Conservation (phyloP, 2,329 filamentous ascomycete genomes). For the Hypocrella siamensis region DNA sequence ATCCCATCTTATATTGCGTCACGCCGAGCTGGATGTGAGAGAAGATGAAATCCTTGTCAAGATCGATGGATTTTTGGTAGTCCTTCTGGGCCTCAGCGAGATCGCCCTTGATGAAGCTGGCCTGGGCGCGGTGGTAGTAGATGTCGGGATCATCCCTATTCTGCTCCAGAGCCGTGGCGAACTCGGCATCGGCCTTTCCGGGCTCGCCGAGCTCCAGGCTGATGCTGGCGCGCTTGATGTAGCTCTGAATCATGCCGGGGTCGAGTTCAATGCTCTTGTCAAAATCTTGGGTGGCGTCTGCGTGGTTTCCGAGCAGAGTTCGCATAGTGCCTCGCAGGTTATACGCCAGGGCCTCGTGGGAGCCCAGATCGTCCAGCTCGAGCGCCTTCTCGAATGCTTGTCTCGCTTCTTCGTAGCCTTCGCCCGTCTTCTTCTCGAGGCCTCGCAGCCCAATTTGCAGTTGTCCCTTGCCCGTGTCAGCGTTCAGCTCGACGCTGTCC, state of each 20-base stretch:
- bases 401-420: conserved; percentile 82
- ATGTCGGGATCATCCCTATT: conserved; percentile 88
- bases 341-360: conserved; percentile 80
- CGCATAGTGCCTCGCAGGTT: conserved; percentile 95
- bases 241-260: conserved; percentile 80
- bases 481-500: conserved; percentile 59
- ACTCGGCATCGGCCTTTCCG: conserved; percentile 76
- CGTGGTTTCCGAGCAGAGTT: conserved; percentile 79
- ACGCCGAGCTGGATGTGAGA: conserved; percentile 98
- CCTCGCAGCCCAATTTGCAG: conserved; percentile 69
- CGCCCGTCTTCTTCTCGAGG: conserved; percentile 72
- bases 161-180: conserved; percentile 69
- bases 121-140: conserved; percentile 96
- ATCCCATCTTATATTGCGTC: conserved; percentile 99
- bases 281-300: conserved; percentile 68
- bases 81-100: conserved; percentile 91
- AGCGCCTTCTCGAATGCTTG: conserved; percentile 77
- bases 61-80: conserved; percentile 97
- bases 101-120: conserved; percentile 94
- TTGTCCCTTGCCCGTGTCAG: conserved; percentile 70
- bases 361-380: conserved; percentile 62
- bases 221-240: conserved; percentile 98
- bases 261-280: conserved; percentile 88
- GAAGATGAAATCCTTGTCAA: conserved; percentile 94
- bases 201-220: conserved; percentile 83